Percentiles rank a stretch among this genome's conserved stretches.
These are phyloP conservation scores for Zygosaccharomyces sapae DNA, from an alignment of 1,139 yeast genomes.

Conservation along the genomic window DNA sequence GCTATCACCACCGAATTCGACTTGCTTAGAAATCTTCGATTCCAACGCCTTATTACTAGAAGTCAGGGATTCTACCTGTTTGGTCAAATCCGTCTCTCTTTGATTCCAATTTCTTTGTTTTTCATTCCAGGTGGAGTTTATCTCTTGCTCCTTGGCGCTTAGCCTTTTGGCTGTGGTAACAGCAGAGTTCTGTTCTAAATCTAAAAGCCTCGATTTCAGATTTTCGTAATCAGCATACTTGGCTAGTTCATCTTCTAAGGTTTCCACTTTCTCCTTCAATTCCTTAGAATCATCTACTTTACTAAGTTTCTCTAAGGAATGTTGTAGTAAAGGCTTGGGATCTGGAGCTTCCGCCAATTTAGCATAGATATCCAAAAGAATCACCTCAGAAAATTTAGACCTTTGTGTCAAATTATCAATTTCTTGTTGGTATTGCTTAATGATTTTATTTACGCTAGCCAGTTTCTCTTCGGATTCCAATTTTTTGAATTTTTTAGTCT, in stretches of 20 bases:
- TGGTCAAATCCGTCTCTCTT: slow-evolving; percentile 45
- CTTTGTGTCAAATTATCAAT: slow-evolving; percentile 78
- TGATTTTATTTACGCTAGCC: slow-evolving; percentile 55
- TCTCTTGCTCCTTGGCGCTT: slow-evolving; percentile 58
- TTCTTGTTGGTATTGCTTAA: slow-evolving; percentile 83
- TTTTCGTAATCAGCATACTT: slow-evolving; percentile 75
- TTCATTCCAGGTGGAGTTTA: slow-evolving; percentile 55
- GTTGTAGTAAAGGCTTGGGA: slow-evolving; percentile 76
- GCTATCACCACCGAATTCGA: slow-evolving; percentile 34
- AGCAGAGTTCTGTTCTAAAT: slow-evolving; percentile 56
- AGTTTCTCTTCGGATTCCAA: slow-evolving; percentile 63
- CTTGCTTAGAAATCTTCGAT: slow-evolving; percentile 51
- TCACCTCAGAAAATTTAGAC: slow-evolving; percentile 67
- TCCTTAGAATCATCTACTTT: slow-evolving; percentile 52
- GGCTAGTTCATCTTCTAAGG: slow-evolving; percentile 57
- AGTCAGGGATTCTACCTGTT: slow-evolving; percentile 46
- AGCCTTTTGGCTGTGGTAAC: slow-evolving; percentile 46
- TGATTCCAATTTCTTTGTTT: slow-evolving; percentile 58
- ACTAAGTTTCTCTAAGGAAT: slow-evolving; percentile 64
- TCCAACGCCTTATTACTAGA: slow-evolving; percentile 47
- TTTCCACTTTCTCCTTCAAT: slow-evolving; percentile 51
- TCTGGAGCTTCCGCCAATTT: slow-evolving; percentile 87
- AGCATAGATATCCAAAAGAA: slow-evolving; percentile 71
- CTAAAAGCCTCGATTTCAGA: slow-evolving; percentile 56
- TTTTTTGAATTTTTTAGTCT: slow-evolving; percentile 79